Percentiles rank a stretch among this genome's conserved stretches.
Evolutionary conservation across 2,329 filamentous ascomycete genomes (phyloP).

Genomic region (Fusarium clavum): DNA sequence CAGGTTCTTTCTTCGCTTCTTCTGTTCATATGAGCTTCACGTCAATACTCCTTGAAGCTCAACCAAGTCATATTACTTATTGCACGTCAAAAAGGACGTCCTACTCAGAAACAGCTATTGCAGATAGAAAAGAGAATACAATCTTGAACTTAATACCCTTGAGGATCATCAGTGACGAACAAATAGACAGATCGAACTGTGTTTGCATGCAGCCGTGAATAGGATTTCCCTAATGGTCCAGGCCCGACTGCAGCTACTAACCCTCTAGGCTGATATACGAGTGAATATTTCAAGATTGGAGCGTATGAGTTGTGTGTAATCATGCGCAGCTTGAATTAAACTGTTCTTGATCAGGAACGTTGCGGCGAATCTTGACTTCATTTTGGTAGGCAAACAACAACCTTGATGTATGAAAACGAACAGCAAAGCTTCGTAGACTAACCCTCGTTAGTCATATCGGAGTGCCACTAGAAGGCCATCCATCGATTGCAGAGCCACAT

Average conservation of each 20-base stretch:
- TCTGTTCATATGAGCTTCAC: background rate
- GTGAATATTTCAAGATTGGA: too few relatives aligned
- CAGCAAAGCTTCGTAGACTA: background rate
- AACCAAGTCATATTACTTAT: background rate
- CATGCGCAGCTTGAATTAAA: too few relatives aligned
- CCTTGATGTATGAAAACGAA: background rate
- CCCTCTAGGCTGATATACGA: too few relatives aligned
- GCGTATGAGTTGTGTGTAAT: too few relatives aligned
- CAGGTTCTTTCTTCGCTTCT: background rate
- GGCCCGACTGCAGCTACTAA: too few relatives aligned
- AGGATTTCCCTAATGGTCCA: too few relatives aligned
- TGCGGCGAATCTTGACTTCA: too few relatives aligned
- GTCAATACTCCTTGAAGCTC: background rate
- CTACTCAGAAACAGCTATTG: background rate
- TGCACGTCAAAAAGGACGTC: background rate
- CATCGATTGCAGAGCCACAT: background rate
- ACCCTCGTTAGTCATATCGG: too few relatives aligned
- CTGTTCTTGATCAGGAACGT: too few relatives aligned
- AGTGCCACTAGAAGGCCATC: background rate
- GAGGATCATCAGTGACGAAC: background rate
- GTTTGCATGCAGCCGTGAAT: too few relatives aligned
- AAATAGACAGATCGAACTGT: too few relatives aligned
- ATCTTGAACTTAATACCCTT: accelerated
- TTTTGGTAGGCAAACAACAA: too few relatives aligned
- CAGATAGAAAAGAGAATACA: background rate